Base-by-base conservation (phyloP, 1,284 basidiomycete species). In the Tylopilus sp. region DNA sequence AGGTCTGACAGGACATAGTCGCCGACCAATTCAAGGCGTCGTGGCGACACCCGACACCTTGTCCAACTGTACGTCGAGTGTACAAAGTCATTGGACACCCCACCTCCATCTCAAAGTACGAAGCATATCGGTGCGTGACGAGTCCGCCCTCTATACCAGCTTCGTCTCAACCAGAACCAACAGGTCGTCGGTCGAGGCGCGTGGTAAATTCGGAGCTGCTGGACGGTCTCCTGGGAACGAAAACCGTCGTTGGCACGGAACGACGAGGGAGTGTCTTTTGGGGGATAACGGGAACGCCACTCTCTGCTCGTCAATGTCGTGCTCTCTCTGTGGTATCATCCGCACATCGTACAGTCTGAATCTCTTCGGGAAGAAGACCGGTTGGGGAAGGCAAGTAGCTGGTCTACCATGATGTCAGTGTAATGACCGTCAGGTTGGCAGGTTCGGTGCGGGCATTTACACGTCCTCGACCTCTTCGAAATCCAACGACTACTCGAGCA, bases 401-500 rank as follows among this genome's bases (percentile, higher is more conserved):
- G 14, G 25, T 49, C 50, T 44, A 39, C 9, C 31, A 24, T 33
- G 2, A n/a, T 31, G 0, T 17, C 37, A 17, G 10, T 15, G 31
- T 57, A 32, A 54, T 58, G 35, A 61, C 43, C 28, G 13, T 36
- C 7, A 11, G 42, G 40, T 41, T 22, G 42, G 14, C 48, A 83
- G 83, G 55, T 86, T 85, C 50, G 85, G 85, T 36, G 77, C 68
- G 4, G 67, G 67, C 31, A 71, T 69, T 39, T 75, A 69, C 41
- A 76, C 75, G 6, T 77, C 74, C 10, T 74, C 74, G 22, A 77
- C 75, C 13, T 76, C 75, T 40, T 83, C 85, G 15, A 84, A 86
- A 77, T 82, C 84, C 20, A 81, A 86, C 51, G 83, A 85, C 63
- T 86, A 86, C 61, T 81, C 82, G 17, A 72, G 69, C 40, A 86